Base-by-base conservation (phyloP, 306 rosid species). In the Citrullus amarus region DNA sequence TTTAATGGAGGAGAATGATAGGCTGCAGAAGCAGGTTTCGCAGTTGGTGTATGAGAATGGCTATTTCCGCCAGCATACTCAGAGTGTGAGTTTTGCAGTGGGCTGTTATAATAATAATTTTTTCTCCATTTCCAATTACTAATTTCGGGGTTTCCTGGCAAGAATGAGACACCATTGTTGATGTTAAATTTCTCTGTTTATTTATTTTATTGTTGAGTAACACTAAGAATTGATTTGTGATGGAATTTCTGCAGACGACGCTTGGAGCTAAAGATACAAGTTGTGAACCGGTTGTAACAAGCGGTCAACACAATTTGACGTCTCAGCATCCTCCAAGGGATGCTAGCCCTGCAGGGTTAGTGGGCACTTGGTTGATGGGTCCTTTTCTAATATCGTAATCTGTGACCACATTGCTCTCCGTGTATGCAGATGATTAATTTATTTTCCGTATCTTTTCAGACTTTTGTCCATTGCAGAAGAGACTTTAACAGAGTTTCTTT, bases 331-430 rank as follows among this genome's bases (percentile, higher is more conserved):
- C 96, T 80, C 98, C 98, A 57, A 86, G 96, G 88, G 98, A 94
- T 94, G 98, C 98, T 76, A 94, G 98, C 87, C 99, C 99, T 92
- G 99, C 99, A 90, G 99, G 99, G 99, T 96, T 78, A 91, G 98
- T 90, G 91, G 82, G 86, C 82, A 75, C 81, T 38, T 86, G 11
- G 92, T 75, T 89, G 87, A 85, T 88, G 82, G 79, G 86, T 87
- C 89, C 76, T 71, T 88, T 86, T 89, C 86, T 83, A 81, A 78
- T 85, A 78, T 80, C 67, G 78, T 79, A 71, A 60, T 79, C 62
- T 20, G 82, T 83, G 78, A 81, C 85, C 73, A 30, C 85, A 69
- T 79, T 81, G 75, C 75, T 86, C 82, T 85, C 75, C 61, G 70
- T 70, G 79, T 65, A 34, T 79, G 72, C 83, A 83, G 84, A 87